Conservation (phyloP, 208 protist species). For the Crithidia thermophila region DNA sequence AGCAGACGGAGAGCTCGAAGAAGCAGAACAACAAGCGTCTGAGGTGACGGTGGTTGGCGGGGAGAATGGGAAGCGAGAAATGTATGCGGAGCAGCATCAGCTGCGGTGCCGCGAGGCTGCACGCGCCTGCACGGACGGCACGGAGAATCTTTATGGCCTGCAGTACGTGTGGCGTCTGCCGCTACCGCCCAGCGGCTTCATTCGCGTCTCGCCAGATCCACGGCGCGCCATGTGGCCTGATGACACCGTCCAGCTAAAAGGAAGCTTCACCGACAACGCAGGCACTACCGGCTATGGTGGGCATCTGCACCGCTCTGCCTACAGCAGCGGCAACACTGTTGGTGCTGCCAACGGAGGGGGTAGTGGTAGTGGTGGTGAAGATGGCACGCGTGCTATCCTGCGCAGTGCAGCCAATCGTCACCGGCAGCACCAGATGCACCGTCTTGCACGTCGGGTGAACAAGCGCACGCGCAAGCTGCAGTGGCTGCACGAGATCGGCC, state of each 20-base stretch:
- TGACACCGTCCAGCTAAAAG: slow-evolving; percentile 2
- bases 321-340: too few species aligned
- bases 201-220: slow-evolving; percentile 64
- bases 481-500: slow-evolving; percentile 30
- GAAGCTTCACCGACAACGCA: too few species aligned
- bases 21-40: background rate
- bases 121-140: slow-evolving; percentile 36
- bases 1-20: background rate
- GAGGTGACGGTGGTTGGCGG: too few species aligned
- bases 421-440: slow-evolving; percentile 29
- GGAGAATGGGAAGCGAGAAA: background rate
- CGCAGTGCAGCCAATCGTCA: background rate
- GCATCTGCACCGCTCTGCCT: too few species aligned
- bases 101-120: slow-evolving; percentile 36
- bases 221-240: slow-evolving; percentile 79
- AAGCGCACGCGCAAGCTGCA: slow-evolving; percentile 25
- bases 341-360: too few species aligned
- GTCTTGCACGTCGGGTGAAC: slow-evolving; percentile 28
- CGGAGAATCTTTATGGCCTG: slow-evolving; percentile 73
- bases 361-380: background rate
- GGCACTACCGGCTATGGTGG: too few species aligned
- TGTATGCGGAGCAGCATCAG: slow-evolving; percentile 3
- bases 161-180: slow-evolving; percentile 66
- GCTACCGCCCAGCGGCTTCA: slow-evolving; percentile 77
- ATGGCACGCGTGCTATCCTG: background rate